These are phyloP conservation scores for Kappamyces sp. DNA, from an alignment of 192 early-diverging fungal species.

Conservation along the genomic window DNA sequence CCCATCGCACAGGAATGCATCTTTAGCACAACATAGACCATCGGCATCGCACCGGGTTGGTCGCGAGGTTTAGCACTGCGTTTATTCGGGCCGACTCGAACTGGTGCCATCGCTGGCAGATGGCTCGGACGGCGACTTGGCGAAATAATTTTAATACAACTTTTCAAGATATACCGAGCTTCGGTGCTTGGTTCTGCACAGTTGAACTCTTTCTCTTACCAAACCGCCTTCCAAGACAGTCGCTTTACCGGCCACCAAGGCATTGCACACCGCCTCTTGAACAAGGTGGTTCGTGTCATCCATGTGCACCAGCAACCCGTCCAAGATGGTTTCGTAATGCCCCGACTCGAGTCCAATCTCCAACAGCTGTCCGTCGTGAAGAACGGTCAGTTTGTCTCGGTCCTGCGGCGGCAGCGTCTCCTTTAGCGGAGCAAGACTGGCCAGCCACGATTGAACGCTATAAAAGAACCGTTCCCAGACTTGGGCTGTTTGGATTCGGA, in stretches of 20 bases:
- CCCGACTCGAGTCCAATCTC: conserved; percentile 43
- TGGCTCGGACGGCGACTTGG: neutral
- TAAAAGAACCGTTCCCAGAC: conserved; percentile 24
- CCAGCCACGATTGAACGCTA: conserved; percentile 18
- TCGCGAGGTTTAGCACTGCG: too few relatives aligned
- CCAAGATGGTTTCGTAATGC: conserved; percentile 45
- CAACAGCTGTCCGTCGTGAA: conserved; percentile 17
- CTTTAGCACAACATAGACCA: too few relatives aligned
- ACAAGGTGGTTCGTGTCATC: conserved; percentile 45
- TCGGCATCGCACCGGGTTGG: too few relatives aligned
- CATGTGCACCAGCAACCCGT: conserved; percentile 49
- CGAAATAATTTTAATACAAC: neutral
- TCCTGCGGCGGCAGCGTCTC: neutral
- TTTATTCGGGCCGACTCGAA: too few relatives aligned
- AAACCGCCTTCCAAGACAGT: conserved; percentile 4
- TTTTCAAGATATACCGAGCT: conserved; percentile 20
- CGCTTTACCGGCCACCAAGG: conserved; percentile 12
- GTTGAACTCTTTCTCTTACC: conserved; percentile 1
- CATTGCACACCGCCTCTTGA: conserved; percentile 27
- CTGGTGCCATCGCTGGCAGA: neutral
- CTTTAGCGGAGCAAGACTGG: conserved; percentile 13
- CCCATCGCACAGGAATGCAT: too few relatives aligned
- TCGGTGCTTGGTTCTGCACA: conserved; percentile 5
- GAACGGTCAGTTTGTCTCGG: neutral
- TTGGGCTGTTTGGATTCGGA: conserved; percentile 32